Evolutionary conservation across 2,329 filamentous ascomycete species (phyloP), one percentile per base, ranked within the genome.

Genomic region (Aspergillus persii): DNA sequence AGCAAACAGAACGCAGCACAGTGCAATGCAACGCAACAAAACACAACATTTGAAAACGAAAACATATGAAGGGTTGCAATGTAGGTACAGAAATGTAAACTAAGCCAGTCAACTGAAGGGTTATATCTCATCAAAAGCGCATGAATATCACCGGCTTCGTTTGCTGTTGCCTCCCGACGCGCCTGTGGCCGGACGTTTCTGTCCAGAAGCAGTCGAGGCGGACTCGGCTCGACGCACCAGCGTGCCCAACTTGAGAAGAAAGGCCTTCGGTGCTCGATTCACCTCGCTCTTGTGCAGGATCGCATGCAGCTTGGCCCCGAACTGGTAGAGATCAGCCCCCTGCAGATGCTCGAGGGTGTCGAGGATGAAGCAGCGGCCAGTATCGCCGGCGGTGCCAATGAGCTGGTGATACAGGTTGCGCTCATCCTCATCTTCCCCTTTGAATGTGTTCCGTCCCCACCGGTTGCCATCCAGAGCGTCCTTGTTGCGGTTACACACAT

Each of bases 251-350:
- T 70, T 72, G 31, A 73, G 59, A 31, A 77, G 66, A 53, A 74
- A 78, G 8, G 64, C 63, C 53, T 67, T 70, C 15, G 76, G 75
- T 0, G 74, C 74, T 26, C 71, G 69, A 56, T 79, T 77, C 46
- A 77, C 71, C 63, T 81, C 75, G 53, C 83, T 77, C 64, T 80
- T 79, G 62, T 64, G 66, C 15, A 74, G 69, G 11, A 76, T 68
- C 5, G 63, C 64, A 11, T 64, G 65, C 31, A 79, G 64, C 30
- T 66, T 69, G n/a, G 63, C 53, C 15, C 63, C 56, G 53, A 71
- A 74, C 30, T 71, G 68, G 41, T 66, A 63, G 2, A 79, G 65
- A 46, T 72, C 68, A 2, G 63, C 54, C 3, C 70, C 61, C 12
- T 73, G 69, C 5, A 79, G 62, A 15, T 66, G 60, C 50, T 73